Evolutionary conservation across 768 basidiomycete genomes (phyloP).

Genomic region (Mrakia hoshinonis): DNA sequence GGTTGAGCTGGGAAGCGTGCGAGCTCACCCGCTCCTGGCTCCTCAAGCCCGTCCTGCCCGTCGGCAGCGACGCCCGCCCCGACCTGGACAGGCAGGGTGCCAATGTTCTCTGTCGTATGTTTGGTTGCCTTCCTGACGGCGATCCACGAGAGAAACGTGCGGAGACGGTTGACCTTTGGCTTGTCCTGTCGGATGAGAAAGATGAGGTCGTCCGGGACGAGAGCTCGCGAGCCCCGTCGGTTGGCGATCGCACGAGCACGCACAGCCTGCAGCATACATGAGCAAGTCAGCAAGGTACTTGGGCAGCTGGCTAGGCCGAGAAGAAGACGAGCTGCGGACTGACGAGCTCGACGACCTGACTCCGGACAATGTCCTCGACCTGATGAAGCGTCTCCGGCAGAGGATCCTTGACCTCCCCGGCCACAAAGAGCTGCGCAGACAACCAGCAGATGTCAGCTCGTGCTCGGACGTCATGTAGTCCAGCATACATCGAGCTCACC

Average conservation of each 20-base stretch:
- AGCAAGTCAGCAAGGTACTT: background rate
- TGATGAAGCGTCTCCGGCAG: slow-evolving; percentile 76
- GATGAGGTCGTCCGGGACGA: slow-evolving; percentile 88
- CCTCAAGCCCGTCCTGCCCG: slow-evolving; percentile 58
- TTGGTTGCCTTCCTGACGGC: slow-evolving; percentile 93
- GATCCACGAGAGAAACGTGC: slow-evolving; percentile 94
- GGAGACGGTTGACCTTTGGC: slow-evolving; percentile 82
- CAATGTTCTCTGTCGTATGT: slow-evolving; percentile 47
- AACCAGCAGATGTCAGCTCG: background rate
- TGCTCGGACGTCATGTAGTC: too few species aligned
- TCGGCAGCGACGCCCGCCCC: slow-evolving; percentile 66
- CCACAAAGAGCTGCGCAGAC: slow-evolving; percentile 75
- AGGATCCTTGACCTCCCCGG: slow-evolving; percentile 89
- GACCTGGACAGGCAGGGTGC: slow-evolving; percentile 54
- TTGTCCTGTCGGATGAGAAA: slow-evolving; percentile 91
- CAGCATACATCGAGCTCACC: slow-evolving; percentile 46
- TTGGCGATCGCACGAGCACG: slow-evolving; percentile 78
- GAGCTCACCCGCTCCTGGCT: background rate
- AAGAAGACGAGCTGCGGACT: slow-evolving; percentile 31
- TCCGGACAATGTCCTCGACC: slow-evolving; percentile 88
- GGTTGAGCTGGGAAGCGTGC: background rate
- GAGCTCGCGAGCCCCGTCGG: slow-evolving; percentile 71
- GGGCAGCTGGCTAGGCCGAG: background rate
- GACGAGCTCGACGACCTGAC: slow-evolving; percentile 85
- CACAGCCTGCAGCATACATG: slow-evolving; percentile 51